Conservation (phyloP, 208 protist genomes). For the Porcisia deanei region DNA sequence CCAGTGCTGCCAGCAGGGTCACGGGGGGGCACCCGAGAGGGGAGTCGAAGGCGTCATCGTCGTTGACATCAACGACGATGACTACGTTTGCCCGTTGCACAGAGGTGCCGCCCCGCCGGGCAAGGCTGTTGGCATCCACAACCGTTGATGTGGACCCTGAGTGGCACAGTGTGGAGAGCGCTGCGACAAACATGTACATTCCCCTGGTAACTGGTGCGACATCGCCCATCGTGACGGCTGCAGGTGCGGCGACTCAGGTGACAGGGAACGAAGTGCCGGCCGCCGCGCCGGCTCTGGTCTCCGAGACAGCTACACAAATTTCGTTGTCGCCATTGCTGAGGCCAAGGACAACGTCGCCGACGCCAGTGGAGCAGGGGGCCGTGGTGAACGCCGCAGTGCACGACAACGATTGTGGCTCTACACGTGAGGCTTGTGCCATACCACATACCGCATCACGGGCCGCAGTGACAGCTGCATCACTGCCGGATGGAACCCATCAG, state of each 20-base stretch:
- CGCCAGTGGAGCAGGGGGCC: neutral
- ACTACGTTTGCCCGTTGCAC: constrained; percentile 3
- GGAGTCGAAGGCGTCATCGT: neutral
- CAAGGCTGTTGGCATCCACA: neutral
- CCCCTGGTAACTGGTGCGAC: constrained; percentile 8
- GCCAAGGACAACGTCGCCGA: neutral
- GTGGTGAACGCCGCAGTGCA: neutral
- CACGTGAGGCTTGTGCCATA: neutral
- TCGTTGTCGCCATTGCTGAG: neutral
- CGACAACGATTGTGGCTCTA: neutral
- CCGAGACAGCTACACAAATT: neutral
- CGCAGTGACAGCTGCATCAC: neutral
- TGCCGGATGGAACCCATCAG: neutral
- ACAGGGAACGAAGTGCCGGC: neutral
- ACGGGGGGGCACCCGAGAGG: neutral
- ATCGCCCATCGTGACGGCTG: neutral
- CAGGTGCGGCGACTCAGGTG: neutral
- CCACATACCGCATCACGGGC: neutral
- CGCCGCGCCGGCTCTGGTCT: neutral
- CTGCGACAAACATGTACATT: constrained; percentile 27
- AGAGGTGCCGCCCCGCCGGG: neutral
- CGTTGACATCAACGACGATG: constrained; percentile 8
- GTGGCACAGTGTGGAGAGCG: constrained; percentile 44
- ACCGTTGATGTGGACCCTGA: constrained; percentile 34
- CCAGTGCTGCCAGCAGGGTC: neutral